Base-by-base conservation (phyloP, 805 yeast genomes). In the Kodamaea hsintzibuensis region DNA sequence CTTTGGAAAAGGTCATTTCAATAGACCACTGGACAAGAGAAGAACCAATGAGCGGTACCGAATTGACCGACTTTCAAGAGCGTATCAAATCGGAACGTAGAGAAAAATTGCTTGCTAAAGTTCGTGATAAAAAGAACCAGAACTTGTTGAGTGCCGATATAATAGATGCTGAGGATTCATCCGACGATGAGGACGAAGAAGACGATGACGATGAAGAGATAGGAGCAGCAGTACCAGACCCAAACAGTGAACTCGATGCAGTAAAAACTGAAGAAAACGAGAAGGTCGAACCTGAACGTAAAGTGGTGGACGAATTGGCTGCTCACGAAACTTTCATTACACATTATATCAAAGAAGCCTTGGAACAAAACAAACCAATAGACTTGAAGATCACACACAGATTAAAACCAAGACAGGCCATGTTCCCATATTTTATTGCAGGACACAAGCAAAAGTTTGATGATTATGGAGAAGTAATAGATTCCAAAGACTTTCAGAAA, bases 401-500 rank as follows among this genome's bases (percentile, higher is more conserved):
- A 38, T 71, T 76, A 67, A 62, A 82, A 76, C 68, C 81, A 64
- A 69, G 78, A 76, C 67, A 82, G 78, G 76, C 79, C 44, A 86
- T 88, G 89, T 95, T 93, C 64, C 98, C 97, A 10, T 88, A 75
- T 60, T 72, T 82, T 39, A 79, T 81, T 1, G 58, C 59, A 22
- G 56, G 64, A 7, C 80, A 77, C 47, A 82, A 82, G 60, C 73
- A 80, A 19, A 83, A 88, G 59, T 73, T 79, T 47, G 98, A 95
- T 65, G 98, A 93, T 59, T 95, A 93, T 67, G 99, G 99, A 30
- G 86, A 83, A 53, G 71, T 85, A 1, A 84, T 92, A 17, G 85
- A 86, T 57, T 79, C 80, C 43, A 81, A 83, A 39, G 87, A 86
- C 60, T 88, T 85, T 62, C 79, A 77, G 57, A 78, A 78, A 52